Conservation (phyloP, 345 rosid genomes). For the Chamaenerion angustifolium region DNA sequence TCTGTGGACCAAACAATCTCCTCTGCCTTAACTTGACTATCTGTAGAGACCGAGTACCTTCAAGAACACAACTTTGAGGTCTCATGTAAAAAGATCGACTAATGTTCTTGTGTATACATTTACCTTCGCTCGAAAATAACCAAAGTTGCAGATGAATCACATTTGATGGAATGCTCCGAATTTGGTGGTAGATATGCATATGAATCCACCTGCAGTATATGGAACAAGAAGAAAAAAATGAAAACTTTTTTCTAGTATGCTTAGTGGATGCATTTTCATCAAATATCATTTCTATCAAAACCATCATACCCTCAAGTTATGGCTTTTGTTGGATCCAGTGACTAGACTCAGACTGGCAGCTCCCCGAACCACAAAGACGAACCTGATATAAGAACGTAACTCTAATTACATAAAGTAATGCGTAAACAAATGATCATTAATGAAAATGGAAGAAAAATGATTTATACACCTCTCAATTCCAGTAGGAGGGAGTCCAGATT, state of each 20-base stretch:
- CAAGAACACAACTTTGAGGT: neutral
- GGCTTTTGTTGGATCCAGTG: slow-evolving; percentile 28
- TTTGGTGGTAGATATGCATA: slow-evolving; percentile 79
- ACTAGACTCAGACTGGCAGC: slow-evolving; percentile 36
- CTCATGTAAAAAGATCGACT: neutral
- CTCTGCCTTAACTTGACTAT: slow-evolving; percentile 33
- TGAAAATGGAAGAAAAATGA: neutral
- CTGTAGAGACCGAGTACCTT: slow-evolving; percentile 43
- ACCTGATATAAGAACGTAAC: slow-evolving; percentile 22
- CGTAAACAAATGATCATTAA: neutral
- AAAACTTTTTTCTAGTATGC: too few relatives aligned
- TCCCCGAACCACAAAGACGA: slow-evolving; percentile 71
- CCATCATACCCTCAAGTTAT: slow-evolving; percentile 36
- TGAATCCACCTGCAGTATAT: slow-evolving; percentile 54
- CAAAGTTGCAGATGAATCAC: slow-evolving; percentile 51
- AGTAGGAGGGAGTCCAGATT: slow-evolving; percentile 48
- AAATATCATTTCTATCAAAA: neutral
- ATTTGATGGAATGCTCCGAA: slow-evolving; percentile 40
- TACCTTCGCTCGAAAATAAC: slow-evolving; percentile 65
- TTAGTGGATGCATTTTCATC: neutral
- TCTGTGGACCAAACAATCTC: slow-evolving; percentile 62
- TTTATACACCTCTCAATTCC: slow-evolving; percentile 53
- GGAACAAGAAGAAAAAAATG: slow-evolving; percentile 1
- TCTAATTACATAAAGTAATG: neutral
- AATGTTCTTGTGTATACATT: neutral